Evolutionary conservation across 306 rosid species (phyloP).

Genomic region (Prunus davidiana): DNA sequence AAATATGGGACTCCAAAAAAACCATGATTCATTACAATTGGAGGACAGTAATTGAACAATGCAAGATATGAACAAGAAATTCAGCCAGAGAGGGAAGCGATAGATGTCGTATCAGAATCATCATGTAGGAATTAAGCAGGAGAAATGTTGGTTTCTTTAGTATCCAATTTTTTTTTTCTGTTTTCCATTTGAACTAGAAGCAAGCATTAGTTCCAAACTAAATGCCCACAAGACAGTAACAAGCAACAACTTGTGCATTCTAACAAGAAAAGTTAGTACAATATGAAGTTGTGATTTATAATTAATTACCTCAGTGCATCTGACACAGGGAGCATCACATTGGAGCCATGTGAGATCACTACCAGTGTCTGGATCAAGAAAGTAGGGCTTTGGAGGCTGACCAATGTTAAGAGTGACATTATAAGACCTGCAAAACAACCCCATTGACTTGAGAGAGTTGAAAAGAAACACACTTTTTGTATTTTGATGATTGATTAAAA

Average conservation of each 20-base stretch:
- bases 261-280: background rate
- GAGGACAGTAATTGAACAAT: too few species aligned
- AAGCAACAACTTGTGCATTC: background rate
- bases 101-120: background rate
- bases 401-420: slow-evolving; percentile 83
- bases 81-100: background rate
- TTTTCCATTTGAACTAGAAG: too few species aligned
- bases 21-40: too few species aligned
- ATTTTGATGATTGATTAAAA: background rate
- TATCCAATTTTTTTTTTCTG: too few species aligned
- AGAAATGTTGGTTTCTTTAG: background rate
- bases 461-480: background rate
- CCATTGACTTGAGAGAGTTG: background rate
- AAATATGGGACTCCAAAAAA: background rate
- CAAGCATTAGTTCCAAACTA: too few species aligned
- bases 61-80: background rate
- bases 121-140: background rate
- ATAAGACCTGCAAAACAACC: slow-evolving; percentile 55
- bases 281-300: background rate
- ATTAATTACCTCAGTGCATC: slow-evolving; percentile 65
- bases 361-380: slow-evolving; percentile 88
- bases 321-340: slow-evolving; percentile 82
- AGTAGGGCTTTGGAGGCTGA: slow-evolving; percentile 81
- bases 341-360: slow-evolving; percentile 99
- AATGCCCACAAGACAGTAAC: background rate